Evolutionary conservation across 345 rosid genomes (phyloP).

Genomic region (Schrenkiella parvula): DNA sequence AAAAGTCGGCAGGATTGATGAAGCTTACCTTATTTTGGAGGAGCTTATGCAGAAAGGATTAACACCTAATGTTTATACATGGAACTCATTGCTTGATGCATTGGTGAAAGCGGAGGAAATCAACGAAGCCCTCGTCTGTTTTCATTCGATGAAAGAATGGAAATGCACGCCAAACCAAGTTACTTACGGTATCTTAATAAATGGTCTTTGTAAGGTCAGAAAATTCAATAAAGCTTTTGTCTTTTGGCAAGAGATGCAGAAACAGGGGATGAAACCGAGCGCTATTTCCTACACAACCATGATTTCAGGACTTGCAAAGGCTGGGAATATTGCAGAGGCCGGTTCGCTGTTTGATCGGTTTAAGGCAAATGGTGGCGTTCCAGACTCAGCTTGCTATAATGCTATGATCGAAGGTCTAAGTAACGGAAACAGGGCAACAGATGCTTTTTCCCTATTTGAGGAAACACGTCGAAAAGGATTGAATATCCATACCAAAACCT

Average conservation of each 20-base stretch:
- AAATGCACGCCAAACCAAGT: slow-evolving; percentile 65
- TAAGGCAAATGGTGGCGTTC: slow-evolving; percentile 58
- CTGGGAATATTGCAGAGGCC: slow-evolving; percentile 78
- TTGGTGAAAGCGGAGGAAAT: slow-evolving; percentile 90
- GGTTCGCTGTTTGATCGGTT: slow-evolving; percentile 63
- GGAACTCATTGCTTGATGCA: slow-evolving; percentile 96
- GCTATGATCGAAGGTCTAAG: slow-evolving; percentile 87
- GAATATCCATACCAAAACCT: slow-evolving; percentile 64
- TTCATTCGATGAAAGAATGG: slow-evolving; percentile 78
- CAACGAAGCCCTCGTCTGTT: slow-evolving; percentile 78
- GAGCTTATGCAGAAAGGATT: slow-evolving; percentile 92
- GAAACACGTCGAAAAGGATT: slow-evolving; percentile 72
- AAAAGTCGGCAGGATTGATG: slow-evolving; percentile 92
- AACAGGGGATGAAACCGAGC: slow-evolving; percentile 66
- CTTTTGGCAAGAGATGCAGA: slow-evolving; percentile 98
- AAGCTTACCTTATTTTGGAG: slow-evolving; percentile 92
- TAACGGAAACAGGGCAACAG: slow-evolving; percentile 61
- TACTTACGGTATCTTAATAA: slow-evolving; percentile 73
- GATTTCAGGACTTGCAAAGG: slow-evolving; percentile 86
- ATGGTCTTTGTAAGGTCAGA: slow-evolving; percentile 82
- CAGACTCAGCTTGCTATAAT: slow-evolving; percentile 76
- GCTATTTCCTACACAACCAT: slow-evolving; percentile 72
- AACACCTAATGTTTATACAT: slow-evolving; percentile 70
- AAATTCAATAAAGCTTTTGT: slow-evolving; percentile 96
- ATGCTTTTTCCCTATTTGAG: slow-evolving; percentile 77